Percentiles rank a stretch among this genome's conserved stretches.
phyloP scores from a whole-genome alignment of 1,284 basidiomycete genomes.

The Neolentinus lepideus region DNA sequence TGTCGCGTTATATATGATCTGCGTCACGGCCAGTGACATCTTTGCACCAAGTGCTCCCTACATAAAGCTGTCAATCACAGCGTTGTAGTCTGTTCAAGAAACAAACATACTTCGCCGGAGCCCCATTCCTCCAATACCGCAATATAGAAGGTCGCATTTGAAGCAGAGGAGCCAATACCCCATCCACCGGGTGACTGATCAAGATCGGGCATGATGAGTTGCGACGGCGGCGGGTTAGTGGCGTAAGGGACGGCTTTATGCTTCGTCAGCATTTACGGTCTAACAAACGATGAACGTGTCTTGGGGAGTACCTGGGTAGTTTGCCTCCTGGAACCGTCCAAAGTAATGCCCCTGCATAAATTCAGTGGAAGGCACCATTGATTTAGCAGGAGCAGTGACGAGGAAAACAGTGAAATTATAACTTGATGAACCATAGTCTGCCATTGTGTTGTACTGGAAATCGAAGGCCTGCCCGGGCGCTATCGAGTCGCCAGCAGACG shows the following conservation, averaged over 20 bases:
- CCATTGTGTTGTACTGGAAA: constrained; percentile 32
- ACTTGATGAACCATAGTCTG: constrained; percentile 35
- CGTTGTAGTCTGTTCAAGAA: constrained; percentile 35
- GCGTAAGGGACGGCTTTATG: constrained; percentile 27
- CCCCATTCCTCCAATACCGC: constrained; percentile 41
- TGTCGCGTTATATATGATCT: neutral
- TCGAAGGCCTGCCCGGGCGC: constrained; percentile 21
- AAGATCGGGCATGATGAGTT: constrained; percentile 43
- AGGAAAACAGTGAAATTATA: constrained; percentile 39
- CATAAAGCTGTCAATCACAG: neutral
- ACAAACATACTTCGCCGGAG: constrained; percentile 23
- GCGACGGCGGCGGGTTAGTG: constrained; percentile 30
- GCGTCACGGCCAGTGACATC: neutral
- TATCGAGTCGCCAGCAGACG: constrained; percentile 23
- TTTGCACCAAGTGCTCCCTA: neutral
- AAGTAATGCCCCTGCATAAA: constrained; percentile 33
- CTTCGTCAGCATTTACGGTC: neutral
- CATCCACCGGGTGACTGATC: constrained; percentile 33
- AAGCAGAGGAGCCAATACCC: constrained; percentile 24
- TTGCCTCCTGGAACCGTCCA: constrained; percentile 31
- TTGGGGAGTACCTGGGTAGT: constrained; percentile 31
- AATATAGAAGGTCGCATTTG: constrained; percentile 29
- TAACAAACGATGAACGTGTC: constrained; percentile 8
- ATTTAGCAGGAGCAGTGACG: constrained; percentile 19
- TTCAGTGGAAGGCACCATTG: constrained; percentile 17